phyloP scores from a whole-genome alignment of 2,329 filamentous ascomycete species.

The Didymella pinodella region DNA sequence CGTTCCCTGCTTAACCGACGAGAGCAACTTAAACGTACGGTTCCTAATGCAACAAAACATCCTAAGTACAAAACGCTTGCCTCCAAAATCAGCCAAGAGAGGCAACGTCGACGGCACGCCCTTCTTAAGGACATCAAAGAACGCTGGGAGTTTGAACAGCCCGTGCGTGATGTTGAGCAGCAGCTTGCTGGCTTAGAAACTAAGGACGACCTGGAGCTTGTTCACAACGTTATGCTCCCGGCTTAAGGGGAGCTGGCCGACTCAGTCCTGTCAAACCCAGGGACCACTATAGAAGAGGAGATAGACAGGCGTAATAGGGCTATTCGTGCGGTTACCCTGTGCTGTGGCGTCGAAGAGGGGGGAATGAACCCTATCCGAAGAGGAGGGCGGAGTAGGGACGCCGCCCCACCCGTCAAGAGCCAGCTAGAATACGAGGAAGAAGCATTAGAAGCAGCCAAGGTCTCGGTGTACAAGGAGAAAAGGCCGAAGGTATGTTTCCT shows the following conservation, averaged over 20 bases:
- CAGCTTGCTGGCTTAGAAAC: background rate
- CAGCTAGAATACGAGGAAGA: slow-evolving; percentile 16
- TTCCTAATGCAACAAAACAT: too few relatives aligned
- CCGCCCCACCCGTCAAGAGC: slow-evolving; percentile 13
- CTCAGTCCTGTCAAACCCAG: background rate
- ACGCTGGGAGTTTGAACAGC: background rate
- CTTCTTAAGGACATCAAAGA: background rate
- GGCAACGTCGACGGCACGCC: background rate
- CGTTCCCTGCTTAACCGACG: background rate
- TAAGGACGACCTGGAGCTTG: background rate
- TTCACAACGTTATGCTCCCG: background rate
- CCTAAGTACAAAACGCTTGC: too few relatives aligned
- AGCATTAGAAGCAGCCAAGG: slow-evolving; percentile 26
- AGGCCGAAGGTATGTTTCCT: slow-evolving; percentile 28
- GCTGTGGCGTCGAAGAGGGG: background rate
- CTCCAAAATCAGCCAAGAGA: background rate
- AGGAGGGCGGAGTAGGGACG: slow-evolving; percentile 4
- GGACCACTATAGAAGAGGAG: background rate
- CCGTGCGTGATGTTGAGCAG: background rate
- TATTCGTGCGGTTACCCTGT: background rate
- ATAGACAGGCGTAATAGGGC: background rate
- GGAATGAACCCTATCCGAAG: background rate
- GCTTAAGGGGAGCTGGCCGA: background rate
- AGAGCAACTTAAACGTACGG: background rate
- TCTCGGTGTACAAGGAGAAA: slow-evolving; percentile 24